Base-by-base conservation (phyloP, 2,329 filamentous ascomycete species). In the Pleurostoma richardsiae region DNA sequence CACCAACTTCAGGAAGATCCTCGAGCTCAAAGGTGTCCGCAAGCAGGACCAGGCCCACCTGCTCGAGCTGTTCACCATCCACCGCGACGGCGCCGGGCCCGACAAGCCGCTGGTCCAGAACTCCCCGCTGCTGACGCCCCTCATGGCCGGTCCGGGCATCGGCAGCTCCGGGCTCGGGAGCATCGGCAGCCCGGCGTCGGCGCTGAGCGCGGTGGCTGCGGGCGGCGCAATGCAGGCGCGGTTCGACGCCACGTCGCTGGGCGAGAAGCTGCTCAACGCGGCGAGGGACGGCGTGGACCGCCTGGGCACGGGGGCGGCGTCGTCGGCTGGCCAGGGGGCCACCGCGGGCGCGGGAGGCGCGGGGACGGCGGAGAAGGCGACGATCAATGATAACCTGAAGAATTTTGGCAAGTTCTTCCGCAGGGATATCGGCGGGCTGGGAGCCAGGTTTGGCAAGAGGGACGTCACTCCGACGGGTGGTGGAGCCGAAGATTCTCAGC, bases 381-480 rank as follows among this genome's bases (percentile, higher is more conserved):
- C 86, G 44, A 80, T 96, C 53, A 95, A 96, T 62, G 91, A 95
- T 67, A 96, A 96, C 66, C 64, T 97, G 67, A 91, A 90, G 71
- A 96, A 90, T 64, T 88, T 99, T 68, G 92, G 92, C 28, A 96
- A 95, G 68, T 96, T 97, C 70, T 97, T 97, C 72, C 83, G 86
- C 52, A 76, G 92, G 52, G 92, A 96, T 70, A 84, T 92, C 52
- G 87, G 88, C 30, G 82, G 84, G 3, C 78, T 92, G 53, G 85
- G 87, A 3, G 81, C 80, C 8, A 72, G 86, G 54, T 91, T 91
- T 63, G 87, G 86, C 41, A 83, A 80, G 67, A 67, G 79, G 44
- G 76, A 79, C 47, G 68, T 61, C 11, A 66, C 64, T 46, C 62
- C 63, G 5, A 65, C 62, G 5, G 60, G 60, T n/a, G 52, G 19